Conservation (phyloP, 192 early-diverging fungal genomes). For the Lobosporangium transversale region DNA sequence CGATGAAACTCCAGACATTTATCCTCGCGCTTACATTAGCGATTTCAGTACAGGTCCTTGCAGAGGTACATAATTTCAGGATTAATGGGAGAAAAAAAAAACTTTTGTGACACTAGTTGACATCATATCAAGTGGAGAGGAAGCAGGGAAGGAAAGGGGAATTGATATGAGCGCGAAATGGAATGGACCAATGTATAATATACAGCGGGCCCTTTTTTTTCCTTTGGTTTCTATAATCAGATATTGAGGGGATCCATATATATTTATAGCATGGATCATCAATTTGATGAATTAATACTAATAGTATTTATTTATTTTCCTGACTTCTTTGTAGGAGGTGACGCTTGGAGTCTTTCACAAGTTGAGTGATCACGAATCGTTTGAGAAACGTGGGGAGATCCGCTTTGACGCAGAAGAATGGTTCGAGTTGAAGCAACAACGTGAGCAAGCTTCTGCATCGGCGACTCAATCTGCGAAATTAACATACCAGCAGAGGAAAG, state of each 20-base stretch:
- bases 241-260: too few species aligned
- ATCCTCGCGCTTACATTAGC: constrained; percentile 42
- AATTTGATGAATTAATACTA: too few species aligned
- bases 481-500: too few species aligned
- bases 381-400: constrained; percentile 51
- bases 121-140: neutral
- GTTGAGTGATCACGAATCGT: constrained; percentile 46
- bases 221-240: too few species aligned
- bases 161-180: too few species aligned
- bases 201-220: too few species aligned
- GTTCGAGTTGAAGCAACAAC: constrained; percentile 10
- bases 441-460: constrained; percentile 5
- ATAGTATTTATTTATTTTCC: too few species aligned
- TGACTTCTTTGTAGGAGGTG: too few species aligned
- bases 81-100: too few species aligned
- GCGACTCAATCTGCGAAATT: constrained; percentile 4
- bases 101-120: neutral
- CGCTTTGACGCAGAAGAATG: constrained; percentile 29
- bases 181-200: too few species aligned
- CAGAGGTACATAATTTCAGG: constrained; percentile 25
- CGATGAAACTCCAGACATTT: constrained; percentile 42
- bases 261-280: too few species aligned
- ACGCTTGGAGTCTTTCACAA: constrained; percentile 51
- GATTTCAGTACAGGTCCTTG: constrained; percentile 38
- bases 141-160: too few species aligned